phyloP scores from a whole-genome alignment of 2,329 filamentous ascomycete genomes.

The Neonectria coccinea region DNA sequence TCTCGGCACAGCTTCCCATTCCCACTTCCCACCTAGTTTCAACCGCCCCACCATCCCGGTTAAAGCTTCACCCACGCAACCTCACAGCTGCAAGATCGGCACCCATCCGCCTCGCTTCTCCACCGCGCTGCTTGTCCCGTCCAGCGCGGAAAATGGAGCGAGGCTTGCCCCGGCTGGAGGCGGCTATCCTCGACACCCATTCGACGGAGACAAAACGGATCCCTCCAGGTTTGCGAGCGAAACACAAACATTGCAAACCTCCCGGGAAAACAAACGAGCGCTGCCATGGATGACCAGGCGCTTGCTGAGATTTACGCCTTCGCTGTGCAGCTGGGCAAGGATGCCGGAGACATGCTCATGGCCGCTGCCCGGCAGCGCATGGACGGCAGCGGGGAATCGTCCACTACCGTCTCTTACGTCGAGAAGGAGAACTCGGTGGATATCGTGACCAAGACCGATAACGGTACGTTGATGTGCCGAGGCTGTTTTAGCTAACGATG shows the following conservation, averaged over 20 bases:
- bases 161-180: constrained; percentile 27
- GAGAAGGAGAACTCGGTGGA: constrained; percentile 84
- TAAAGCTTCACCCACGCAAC: constrained; percentile 43
- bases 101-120: constrained; percentile 13
- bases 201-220: constrained; percentile 28
- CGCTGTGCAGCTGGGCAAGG: constrained; percentile 75
- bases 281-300: constrained; percentile 56
- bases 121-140: constrained; percentile 38
- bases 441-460: constrained; percentile 81
- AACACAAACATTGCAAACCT: not conserved
- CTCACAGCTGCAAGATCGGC: constrained; percentile 23
- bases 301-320: constrained; percentile 76
- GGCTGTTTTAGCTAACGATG: not conserved
- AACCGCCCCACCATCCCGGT: constrained; percentile 27
- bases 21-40: not conserved
- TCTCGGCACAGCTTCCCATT: constrained; percentile 3
- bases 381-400: constrained; percentile 33
- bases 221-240: not conserved
- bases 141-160: constrained; percentile 30
- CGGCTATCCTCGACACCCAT: constrained; percentile 34
- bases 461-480: constrained; percentile 60
- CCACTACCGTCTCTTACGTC: constrained; percentile 41
- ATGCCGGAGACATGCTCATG: constrained; percentile 76
- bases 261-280: constrained; percentile 37
- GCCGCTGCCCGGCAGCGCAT: constrained; percentile 61